Evolutionary conservation across 495 filamentous ascomycete species (phyloP).

Genomic region (Lophiostoma macrostomum): DNA sequence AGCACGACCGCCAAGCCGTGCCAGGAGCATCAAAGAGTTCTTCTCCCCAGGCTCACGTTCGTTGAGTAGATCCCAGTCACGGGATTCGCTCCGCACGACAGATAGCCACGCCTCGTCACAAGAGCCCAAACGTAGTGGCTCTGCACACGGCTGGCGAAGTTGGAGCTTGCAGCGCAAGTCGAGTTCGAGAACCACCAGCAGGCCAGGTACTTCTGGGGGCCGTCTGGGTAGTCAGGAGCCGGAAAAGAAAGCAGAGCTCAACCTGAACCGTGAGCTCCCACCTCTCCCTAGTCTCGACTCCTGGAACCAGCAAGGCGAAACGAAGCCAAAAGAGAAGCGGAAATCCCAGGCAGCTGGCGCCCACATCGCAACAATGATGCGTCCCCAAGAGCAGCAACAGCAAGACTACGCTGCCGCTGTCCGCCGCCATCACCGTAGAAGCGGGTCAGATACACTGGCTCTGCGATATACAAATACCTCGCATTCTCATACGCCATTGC

Average conservation of each 20-base stretch:
- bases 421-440: slow-evolving; percentile 27
- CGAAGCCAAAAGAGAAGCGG: slow-evolving; percentile 21
- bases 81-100: slow-evolving; percentile 5
- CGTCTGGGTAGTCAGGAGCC: slow-evolving; percentile 22
- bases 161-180: slow-evolving; percentile 34
- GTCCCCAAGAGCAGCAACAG: slow-evolving; percentile 21
- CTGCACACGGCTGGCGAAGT: slow-evolving; percentile 35
- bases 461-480: slow-evolving; percentile 13
- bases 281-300: slow-evolving; percentile 43
- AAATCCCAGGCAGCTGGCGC: slow-evolving; percentile 15
- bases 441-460: slow-evolving; percentile 30
- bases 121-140: slow-evolving; percentile 12
- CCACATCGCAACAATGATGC: slow-evolving; percentile 38
- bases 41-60: slow-evolving; percentile 31
- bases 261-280: slow-evolving; percentile 45
- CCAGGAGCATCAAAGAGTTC: slow-evolving; percentile 38
- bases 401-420: slow-evolving; percentile 28
- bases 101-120: neutral
- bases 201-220: slow-evolving; percentile 24
- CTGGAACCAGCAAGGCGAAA: slow-evolving; percentile 29
- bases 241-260: slow-evolving; percentile 30
- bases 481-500: slow-evolving; percentile 3
- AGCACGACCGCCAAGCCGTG: slow-evolving; percentile 27
- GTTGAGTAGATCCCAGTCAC: slow-evolving; percentile 27
- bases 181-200: slow-evolving; percentile 29